A percentile compares a stretch with the other conserved stretches of the same genome.
Conservation (phyloP, 2,329 filamentous ascomycete species). For the Claviceps cyperi region DNA sequence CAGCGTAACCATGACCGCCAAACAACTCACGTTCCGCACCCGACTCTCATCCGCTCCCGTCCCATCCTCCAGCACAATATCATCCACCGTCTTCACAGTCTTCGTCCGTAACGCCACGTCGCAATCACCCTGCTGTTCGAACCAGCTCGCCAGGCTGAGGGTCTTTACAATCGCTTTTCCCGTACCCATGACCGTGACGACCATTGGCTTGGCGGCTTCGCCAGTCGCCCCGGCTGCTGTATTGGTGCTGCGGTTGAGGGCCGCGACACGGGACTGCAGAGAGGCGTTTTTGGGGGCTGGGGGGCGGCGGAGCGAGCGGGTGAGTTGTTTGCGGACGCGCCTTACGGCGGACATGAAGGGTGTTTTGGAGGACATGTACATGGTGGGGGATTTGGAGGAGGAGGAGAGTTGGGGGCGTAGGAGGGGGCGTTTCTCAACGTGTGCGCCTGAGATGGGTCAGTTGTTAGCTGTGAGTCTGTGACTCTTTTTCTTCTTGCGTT, state of each 20-base stretch:
- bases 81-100: slow-evolving; percentile 52
- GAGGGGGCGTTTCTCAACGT: slow-evolving; percentile 34
- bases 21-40: slow-evolving; percentile 33
- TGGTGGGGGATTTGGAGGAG: slow-evolving; percentile 29
- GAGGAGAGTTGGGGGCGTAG: slow-evolving; percentile 25
- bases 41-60: slow-evolving; percentile 25
- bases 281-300: slow-evolving; percentile 34
- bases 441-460: slow-evolving; percentile 24
- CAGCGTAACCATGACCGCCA: slow-evolving; percentile 34
- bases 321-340: slow-evolving; percentile 49
- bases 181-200: slow-evolving; percentile 48
- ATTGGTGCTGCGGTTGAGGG: slow-evolving; percentile 21
- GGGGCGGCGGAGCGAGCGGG: slow-evolving; percentile 30
- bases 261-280: slow-evolving; percentile 31
- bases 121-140: slow-evolving; percentile 46
- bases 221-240: slow-evolving; percentile 9
- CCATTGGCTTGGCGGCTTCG: not conserved
- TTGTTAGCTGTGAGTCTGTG: not conserved
- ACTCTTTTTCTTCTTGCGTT: not conserved
- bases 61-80: slow-evolving; percentile 35
- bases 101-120: slow-evolving; percentile 45
- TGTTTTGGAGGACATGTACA: slow-evolving; percentile 52
- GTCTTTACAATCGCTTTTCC: slow-evolving; percentile 53
- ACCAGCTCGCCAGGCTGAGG: slow-evolving; percentile 48
- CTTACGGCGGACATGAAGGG: slow-evolving; percentile 55